Evolutionary conservation across 345 rosid species (phyloP).

Genomic region (Isatis tinctoria): DNA sequence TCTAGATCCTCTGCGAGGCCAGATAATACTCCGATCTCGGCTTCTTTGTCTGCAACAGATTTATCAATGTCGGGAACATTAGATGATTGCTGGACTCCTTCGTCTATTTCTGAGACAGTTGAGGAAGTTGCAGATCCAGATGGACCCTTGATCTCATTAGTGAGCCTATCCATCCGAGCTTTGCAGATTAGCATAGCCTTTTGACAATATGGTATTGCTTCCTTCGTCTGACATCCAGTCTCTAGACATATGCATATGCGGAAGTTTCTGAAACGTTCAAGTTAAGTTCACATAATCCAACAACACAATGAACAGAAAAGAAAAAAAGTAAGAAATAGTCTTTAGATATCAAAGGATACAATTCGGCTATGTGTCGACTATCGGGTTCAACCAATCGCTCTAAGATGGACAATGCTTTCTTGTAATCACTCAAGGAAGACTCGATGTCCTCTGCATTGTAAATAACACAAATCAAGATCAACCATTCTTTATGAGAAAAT

Average conservation of each 20-base stretch:
- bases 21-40: constrained; percentile 62
- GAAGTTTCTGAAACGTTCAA: constrained; percentile 61
- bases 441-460: constrained; percentile 76
- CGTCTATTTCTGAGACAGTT: constrained; percentile 47
- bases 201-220: constrained; percentile 77
- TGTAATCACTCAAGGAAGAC: constrained; percentile 83
- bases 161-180: constrained; percentile 53
- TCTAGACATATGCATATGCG: constrained; percentile 83
- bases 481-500: neutral
- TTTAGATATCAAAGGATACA: constrained; percentile 59
- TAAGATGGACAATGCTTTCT: constrained; percentile 63
- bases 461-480: constrained; percentile 1
- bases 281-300: constrained; percentile 39
- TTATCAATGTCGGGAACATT: constrained; percentile 40
- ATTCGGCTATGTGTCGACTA: constrained; percentile 73
- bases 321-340: neutral
- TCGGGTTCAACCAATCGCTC: constrained; percentile 85
- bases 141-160: constrained; percentile 49
- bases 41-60: constrained; percentile 55
- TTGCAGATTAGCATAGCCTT: constrained; percentile 80
- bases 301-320: neutral
- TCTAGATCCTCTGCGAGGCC: constrained; percentile 77
- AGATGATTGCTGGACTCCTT: constrained; percentile 56
- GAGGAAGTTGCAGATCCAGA: constrained; percentile 48
- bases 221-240: constrained; percentile 68